Evolutionary conservation across 306 rosid species (phyloP).

Genomic region (Sindora glabra): DNA sequence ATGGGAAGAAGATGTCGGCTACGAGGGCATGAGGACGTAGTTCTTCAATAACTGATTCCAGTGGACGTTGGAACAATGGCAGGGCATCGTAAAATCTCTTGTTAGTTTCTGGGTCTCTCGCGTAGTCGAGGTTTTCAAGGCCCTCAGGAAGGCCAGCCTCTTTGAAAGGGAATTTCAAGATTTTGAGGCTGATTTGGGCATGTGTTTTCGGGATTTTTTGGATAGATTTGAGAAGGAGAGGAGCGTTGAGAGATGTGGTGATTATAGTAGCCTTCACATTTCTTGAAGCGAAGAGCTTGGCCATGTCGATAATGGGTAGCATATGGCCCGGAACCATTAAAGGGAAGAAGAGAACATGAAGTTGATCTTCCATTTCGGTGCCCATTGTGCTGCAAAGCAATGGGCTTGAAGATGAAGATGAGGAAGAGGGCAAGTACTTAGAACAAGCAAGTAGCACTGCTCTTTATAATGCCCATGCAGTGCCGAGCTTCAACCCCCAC

Average conservation of each 20-base stretch:
- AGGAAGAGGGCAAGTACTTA: no score
- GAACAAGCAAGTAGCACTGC: no score
- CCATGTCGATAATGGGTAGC: neutral
- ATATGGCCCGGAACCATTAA: constrained; percentile 1
- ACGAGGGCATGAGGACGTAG: neutral
- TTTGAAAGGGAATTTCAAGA: neutral
- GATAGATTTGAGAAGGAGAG: neutral
- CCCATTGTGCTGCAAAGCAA: neutral
- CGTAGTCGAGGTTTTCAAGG: neutral
- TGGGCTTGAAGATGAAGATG: no score
- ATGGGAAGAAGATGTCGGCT: constrained; percentile 9
- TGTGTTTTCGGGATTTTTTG: neutral
- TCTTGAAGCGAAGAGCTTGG: neutral
- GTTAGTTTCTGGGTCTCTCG: neutral
- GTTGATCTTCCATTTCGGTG: neutral
- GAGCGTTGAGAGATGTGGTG: neutral
- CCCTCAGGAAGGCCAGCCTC: neutral
- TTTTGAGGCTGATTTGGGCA: neutral
- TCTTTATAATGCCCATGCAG: no score
- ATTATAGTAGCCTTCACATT: neutral
- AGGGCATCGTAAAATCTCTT: neutral
- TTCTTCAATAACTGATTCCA: neutral
- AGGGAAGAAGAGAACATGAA: neutral
- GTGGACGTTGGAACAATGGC: neutral
- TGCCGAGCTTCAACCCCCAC: no score